Evolutionary conservation across 495 filamentous ascomycete genomes (phyloP).

Genomic region (Talaromyces wortmannii): DNA sequence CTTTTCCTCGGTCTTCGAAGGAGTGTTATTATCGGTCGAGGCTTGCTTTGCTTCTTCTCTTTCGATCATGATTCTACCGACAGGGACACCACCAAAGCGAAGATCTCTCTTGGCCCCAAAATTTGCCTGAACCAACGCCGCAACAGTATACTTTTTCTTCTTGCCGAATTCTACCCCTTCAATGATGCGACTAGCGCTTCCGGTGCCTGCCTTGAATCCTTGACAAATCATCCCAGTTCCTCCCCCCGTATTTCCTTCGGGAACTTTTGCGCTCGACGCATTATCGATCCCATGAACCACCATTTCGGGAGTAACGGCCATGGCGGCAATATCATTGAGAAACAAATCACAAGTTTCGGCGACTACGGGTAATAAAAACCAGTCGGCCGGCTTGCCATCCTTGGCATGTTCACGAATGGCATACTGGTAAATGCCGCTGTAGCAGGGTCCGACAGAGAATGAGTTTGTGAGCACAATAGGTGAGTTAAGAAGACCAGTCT

Average conservation of each 20-base stretch:
- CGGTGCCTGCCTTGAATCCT: constrained; percentile 46
- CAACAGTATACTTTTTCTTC: constrained; percentile 38
- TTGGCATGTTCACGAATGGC: constrained; percentile 29
- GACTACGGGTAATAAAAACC: constrained; percentile 42
- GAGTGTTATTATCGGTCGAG: background rate
- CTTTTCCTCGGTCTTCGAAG: constrained; percentile 12
- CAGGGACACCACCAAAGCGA: constrained; percentile 39
- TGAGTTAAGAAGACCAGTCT: constrained; percentile 41
- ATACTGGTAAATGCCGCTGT: constrained; percentile 42
- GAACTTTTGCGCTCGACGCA: constrained; percentile 28
- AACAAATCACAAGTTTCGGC: constrained; percentile 47
- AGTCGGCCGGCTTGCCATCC: constrained; percentile 25
- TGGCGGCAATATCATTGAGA: constrained; percentile 35
- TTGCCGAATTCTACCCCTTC: constrained; percentile 18
- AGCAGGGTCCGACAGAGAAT: constrained; percentile 38
- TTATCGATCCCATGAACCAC: constrained; percentile 34
- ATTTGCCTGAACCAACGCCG: constrained; percentile 44
- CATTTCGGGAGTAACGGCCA: constrained; percentile 32
- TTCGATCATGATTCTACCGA: constrained; percentile 34
- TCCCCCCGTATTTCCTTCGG: constrained; percentile 45
- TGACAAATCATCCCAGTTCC: constrained; percentile 48
- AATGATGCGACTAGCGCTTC: constrained; percentile 38
- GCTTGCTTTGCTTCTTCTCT: constrained; percentile 12
- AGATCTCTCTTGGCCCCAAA: constrained; percentile 38
- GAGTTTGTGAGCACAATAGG: constrained; percentile 47